Conservation (phyloP, 1,284 basidiomycete species). For the Apiotrichum veenhuisii region DNA sequence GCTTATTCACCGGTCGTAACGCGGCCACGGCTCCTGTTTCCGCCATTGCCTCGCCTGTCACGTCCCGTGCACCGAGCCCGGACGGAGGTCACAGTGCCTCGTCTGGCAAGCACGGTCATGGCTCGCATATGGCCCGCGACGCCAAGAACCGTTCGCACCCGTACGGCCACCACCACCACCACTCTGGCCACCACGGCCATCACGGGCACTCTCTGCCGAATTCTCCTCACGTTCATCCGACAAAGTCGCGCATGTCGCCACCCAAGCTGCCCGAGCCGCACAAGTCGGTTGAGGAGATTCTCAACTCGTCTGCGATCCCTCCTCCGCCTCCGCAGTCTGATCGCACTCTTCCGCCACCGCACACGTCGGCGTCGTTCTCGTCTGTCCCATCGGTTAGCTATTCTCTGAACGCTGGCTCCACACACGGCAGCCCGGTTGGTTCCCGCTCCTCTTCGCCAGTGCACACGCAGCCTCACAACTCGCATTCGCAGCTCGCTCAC, state of each 20-base stretch:
- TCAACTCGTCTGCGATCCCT: slow-evolving; percentile 46
- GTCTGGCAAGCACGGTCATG: slow-evolving; percentile 48
- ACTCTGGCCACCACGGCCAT: slow-evolving; percentile 19
- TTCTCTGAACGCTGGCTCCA: slow-evolving; percentile 42
- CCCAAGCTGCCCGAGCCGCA: slow-evolving; percentile 30
- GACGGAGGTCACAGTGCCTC: slow-evolving; percentile 46
- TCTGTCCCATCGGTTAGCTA: slow-evolving; percentile 33
- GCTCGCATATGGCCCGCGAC: slow-evolving; percentile 42
- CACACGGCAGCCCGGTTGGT: slow-evolving; percentile 40
- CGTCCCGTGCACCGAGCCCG: slow-evolving; percentile 41
- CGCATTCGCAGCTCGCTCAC: slow-evolving; percentile 44
- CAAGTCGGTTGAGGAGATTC: slow-evolving; percentile 50
- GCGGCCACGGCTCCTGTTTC: slow-evolving; percentile 47
- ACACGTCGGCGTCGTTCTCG: slow-evolving; percentile 31
- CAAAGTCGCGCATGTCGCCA: slow-evolving; percentile 39
- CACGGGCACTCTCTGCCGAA: slow-evolving; percentile 33
- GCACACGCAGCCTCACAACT: slow-evolving; percentile 17
- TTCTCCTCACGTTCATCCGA: slow-evolving; percentile 34
- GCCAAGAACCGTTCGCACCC: slow-evolving; percentile 48
- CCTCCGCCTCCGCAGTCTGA: slow-evolving; percentile 38
- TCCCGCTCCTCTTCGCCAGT: slow-evolving; percentile 43
- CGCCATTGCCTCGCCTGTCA: slow-evolving; percentile 36
- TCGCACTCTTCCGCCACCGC: slow-evolving; percentile 44
- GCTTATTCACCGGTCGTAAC: slow-evolving; percentile 41
- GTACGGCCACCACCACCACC: slow-evolving; percentile 27